Conservation (phyloP, 1,284 basidiomycete genomes). For the Microbotryomycetes sp. region DNA sequence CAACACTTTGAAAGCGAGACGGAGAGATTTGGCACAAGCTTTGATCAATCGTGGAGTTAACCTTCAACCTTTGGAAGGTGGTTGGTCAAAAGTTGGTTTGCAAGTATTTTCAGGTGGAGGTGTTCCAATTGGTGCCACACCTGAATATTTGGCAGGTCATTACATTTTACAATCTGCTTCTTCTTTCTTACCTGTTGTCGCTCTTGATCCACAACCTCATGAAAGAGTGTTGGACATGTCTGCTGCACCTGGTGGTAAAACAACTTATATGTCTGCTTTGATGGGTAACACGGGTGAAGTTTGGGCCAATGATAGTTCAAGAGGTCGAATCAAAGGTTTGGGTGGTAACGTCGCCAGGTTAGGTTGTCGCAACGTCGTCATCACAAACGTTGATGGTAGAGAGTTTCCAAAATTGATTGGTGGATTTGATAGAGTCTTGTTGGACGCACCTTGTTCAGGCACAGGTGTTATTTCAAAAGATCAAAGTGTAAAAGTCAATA, state of each 20-base stretch:
- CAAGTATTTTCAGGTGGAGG: constrained; percentile 89
- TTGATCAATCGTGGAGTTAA: constrained; percentile 91
- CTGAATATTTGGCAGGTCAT: constrained; percentile 97
- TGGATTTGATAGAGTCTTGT: constrained; percentile 90
- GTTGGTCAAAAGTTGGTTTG: constrained; percentile 97
- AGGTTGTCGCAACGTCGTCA: constrained; percentile 96
- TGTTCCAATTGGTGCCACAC: constrained; percentile 94
- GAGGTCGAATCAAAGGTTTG: constrained; percentile 88
- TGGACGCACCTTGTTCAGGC: constrained; percentile 96
- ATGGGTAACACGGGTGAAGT: constrained; percentile 96
- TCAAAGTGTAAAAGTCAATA: constrained; percentile 94
- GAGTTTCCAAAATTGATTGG: constrained; percentile 99
- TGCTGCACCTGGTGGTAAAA: constrained; percentile 95
- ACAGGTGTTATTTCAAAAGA: constrained; percentile 99
- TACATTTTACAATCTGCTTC: constrained; percentile 99
- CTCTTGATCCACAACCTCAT: constrained; percentile 82
- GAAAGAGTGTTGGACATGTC: constrained; percentile 98
- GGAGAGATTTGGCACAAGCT: constrained; percentile 88
- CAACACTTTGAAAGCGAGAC: constrained; percentile 88
- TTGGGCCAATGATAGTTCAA: constrained; percentile 98
- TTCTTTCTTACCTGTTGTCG: constrained; percentile 97
- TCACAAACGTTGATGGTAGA: constrained; percentile 94
- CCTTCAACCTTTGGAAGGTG: constrained; percentile 86
- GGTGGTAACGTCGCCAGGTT: constrained; percentile 94
- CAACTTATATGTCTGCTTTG: constrained; percentile 90